These are phyloP conservation scores for Cryphonectria radicalis DNA, from an alignment of 2,329 filamentous ascomycete genomes.

Conservation along the genomic window DNA sequence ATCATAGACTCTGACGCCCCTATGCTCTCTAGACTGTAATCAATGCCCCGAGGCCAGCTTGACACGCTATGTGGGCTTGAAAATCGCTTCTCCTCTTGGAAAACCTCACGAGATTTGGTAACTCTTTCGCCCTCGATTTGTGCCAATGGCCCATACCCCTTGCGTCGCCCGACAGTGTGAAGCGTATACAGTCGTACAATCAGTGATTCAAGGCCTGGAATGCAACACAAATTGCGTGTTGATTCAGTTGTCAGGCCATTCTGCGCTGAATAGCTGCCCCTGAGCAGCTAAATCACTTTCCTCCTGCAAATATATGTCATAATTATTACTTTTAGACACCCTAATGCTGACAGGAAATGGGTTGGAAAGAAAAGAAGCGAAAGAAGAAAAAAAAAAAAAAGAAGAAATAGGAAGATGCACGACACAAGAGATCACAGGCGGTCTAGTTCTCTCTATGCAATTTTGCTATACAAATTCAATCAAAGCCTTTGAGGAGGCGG, in stretches of 20 bases:
- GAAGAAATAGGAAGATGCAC: neutral
- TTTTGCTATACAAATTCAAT: neutral
- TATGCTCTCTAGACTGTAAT: neutral
- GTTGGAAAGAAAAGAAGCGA: neutral
- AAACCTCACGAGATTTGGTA: neutral
- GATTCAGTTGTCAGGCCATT: neutral
- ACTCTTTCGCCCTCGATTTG: neutral
- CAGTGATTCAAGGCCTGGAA: neutral
- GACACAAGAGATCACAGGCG: neutral
- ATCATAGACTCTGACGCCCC: too few relatives aligned
- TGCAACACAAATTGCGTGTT: neutral
- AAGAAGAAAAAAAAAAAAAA: neutral
- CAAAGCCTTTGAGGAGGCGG: neutral
- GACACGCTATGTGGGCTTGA: neutral
- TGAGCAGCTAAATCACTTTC: neutral
- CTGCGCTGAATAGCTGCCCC: neutral
- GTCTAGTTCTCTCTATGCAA: neutral
- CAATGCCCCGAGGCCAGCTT: neutral
- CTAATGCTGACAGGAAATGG: neutral
- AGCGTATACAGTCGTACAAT: neutral
- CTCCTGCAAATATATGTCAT: neutral
- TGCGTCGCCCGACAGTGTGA: neutral
- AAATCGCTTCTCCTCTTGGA: neutral
- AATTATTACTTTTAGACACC: neutral
- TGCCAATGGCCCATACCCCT: neutral